Evolutionary conservation across 108 stramenopile genomes (phyloP).

Genomic region (Aureococcus anophagefferens): DNA sequence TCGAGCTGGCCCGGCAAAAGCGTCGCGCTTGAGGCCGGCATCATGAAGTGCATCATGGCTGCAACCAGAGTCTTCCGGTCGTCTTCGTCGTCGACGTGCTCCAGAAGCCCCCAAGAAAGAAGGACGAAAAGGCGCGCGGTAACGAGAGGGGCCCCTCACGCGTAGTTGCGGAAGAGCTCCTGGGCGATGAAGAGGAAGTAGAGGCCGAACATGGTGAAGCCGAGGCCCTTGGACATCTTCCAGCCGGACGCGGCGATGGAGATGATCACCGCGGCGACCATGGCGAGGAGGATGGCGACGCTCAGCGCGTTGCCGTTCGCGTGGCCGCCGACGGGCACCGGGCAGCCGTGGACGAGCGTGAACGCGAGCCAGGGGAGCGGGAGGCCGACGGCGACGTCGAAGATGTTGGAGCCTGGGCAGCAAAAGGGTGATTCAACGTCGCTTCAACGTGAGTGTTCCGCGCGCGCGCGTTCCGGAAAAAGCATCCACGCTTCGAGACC

Average conservation of each 20-base stretch:
- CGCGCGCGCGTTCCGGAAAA: too few species aligned
- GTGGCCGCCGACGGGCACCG: not conserved
- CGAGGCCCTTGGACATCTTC: constrained; percentile 65
- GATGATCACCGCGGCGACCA: constrained; percentile 55
- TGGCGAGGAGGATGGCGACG: constrained; percentile 56
- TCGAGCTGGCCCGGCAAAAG: too few species aligned
- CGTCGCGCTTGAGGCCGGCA: too few species aligned
- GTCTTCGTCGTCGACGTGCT: too few species aligned
- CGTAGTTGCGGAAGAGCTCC: constrained; percentile 38
- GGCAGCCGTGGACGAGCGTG: constrained; percentile 6
- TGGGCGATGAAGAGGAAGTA: constrained; percentile 60
- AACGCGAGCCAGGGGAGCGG: constrained; percentile 65
- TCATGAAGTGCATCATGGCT: too few species aligned
- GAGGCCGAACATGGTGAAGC: constrained; percentile 58
- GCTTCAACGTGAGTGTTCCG: too few species aligned
- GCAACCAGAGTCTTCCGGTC: too few species aligned
- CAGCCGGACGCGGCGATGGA: constrained; percentile 63
- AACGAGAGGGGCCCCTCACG: too few species aligned
- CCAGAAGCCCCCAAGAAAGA: too few species aligned
- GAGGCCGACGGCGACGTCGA: constrained; percentile 68
- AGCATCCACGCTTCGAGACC: too few species aligned
- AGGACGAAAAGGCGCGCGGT: too few species aligned
- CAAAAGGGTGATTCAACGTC: too few species aligned
- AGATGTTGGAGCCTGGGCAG: constrained; percentile 75
- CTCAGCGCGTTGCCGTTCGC: constrained; percentile 46